These are phyloP conservation scores for Xylariomycetidae sp. DNA, from an alignment of 2,329 filamentous ascomycete species.

Conservation along the genomic window DNA sequence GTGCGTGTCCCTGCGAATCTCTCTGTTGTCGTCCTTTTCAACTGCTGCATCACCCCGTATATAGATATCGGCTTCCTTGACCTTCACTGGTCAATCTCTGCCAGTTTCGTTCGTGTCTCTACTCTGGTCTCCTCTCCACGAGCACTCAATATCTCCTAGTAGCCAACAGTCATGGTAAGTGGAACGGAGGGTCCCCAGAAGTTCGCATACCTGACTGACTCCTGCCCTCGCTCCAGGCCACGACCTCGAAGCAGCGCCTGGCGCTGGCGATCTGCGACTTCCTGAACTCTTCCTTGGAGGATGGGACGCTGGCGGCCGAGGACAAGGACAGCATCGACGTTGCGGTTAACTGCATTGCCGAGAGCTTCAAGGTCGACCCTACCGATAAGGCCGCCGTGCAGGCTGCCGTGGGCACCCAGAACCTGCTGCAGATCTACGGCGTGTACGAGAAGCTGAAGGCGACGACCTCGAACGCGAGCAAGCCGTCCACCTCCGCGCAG, in stretches of 20 bases:
- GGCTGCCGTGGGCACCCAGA: slow-evolving; percentile 78
- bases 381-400: slow-evolving; percentile 64
- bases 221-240: slow-evolving; percentile 26
- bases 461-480: slow-evolving; percentile 22
- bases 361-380: slow-evolving; percentile 94
- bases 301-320: slow-evolving; percentile 82
- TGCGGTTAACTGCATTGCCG: slow-evolving; percentile 87
- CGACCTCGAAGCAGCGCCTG: slow-evolving; percentile 69
- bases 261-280: slow-evolving; percentile 97
- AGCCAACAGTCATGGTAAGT: too few relatives aligned
- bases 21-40: too few relatives aligned
- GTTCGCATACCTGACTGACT: too few relatives aligned
- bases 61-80: too few relatives aligned
- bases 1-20: too few relatives aligned
- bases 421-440: slow-evolving; percentile 83
- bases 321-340: slow-evolving; percentile 93
- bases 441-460: slow-evolving; percentile 94
- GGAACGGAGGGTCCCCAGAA: too few relatives aligned
- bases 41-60: too few relatives aligned
- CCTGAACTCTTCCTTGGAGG: slow-evolving; percentile 73
- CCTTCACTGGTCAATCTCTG: too few relatives aligned
- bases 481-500: slow-evolving; percentile 32
- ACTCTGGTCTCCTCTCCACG: too few relatives aligned
- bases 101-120: too few relatives aligned
- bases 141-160: too few relatives aligned